A percentile compares a stretch with the other conserved stretches of the same genome.
Evolutionary conservation across 2,329 filamentous ascomycete genomes (phyloP).

Genomic region (Colletotrichum sp.): DNA sequence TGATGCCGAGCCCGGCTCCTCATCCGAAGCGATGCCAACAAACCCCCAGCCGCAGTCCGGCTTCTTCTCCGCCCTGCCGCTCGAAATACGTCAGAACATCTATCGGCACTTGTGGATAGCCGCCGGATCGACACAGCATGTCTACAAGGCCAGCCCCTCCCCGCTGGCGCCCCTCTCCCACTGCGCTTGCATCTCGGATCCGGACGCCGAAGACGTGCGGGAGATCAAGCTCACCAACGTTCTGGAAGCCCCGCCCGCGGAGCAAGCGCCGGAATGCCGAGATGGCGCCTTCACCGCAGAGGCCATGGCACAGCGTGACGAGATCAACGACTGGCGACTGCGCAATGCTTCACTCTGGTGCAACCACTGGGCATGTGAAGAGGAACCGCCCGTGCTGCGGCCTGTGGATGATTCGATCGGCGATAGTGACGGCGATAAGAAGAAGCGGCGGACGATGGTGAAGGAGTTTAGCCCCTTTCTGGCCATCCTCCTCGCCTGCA

Average conservation of each 20-base stretch:
- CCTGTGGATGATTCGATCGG: not conserved
- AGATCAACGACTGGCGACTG: constrained; percentile 5
- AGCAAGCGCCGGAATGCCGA: not conserved
- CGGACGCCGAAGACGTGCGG: constrained; percentile 5
- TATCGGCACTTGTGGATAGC: constrained; percentile 7
- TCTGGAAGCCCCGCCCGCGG: not conserved
- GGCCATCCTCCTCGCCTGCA: constrained; percentile 8
- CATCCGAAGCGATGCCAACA: not conserved
- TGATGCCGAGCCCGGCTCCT: not conserved
- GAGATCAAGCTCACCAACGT: constrained; percentile 6
- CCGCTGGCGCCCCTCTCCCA: constrained; percentile 1
- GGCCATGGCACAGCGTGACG: not conserved
- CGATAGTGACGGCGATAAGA: not conserved
- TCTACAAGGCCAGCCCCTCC: constrained; percentile 8
- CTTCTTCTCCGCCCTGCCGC: constrained; percentile 10
- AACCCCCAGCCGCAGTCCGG: not conserved
- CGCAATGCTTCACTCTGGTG: constrained; percentile 2
- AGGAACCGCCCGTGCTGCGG: constrained; percentile 6
- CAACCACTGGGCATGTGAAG: constrained; percentile 12
- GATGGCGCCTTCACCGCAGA: not conserved
- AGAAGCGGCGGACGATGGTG: not conserved
- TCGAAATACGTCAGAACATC: constrained; percentile 12
- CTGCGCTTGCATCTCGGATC: constrained; percentile 5
- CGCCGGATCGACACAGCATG: constrained; percentile 4
- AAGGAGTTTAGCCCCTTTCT: constrained; percentile 19